Evolutionary conservation across 2,329 filamentous ascomycete species (phyloP), one percentile per base, ranked within the genome.

Genomic region (Penicillium expansum): DNA sequence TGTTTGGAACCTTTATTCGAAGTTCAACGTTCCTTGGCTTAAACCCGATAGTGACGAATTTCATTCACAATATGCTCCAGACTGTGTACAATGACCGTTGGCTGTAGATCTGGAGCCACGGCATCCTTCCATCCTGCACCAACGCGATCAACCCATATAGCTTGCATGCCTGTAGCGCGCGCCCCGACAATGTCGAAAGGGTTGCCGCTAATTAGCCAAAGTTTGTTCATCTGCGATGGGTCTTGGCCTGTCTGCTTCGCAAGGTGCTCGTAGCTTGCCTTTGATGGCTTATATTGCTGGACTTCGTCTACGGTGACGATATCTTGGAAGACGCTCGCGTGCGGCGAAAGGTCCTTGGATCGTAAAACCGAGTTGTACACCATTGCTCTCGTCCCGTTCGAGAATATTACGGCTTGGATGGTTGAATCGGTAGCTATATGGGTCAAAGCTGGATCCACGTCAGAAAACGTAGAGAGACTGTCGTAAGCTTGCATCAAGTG

Each of bases 181-280:
- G 88, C 86, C 0, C 89, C 89, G 0, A 86, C 80, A 16, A 88
- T 76, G 69, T 92, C 89, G 68, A 92, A 92, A 2, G 89, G 85
- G 68, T 92, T 92, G 1, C 84, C 83, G 62, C 82, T 88, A 6
- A 92, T 80, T 8, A 92, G 72, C 86, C 88, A 91, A 14, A 91
- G 78, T 27, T 81, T 75, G 1, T 69, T 74, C 61, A 79, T 75
- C 18, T 78, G 65, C 0, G 71, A 74, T 38, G 68, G 66, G 10
- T 74, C 63, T 63, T 80, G 82, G 3, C 80, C 81, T 2, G 80
- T 77, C 35, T 76, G 76, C 60, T 78, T 62, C 1, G 82, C 78
- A 24, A 90, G 74, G 68, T 88, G 78, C n/a, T 76, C 61, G 66
- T 92, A 92, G 2, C 82, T 79, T 49, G 79, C 80, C 1, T 78